A percentile compares a stretch with the other conserved stretches of the same genome.
Conservation (phyloP, 345 rosid species). For the Arabidopsis thaliana region TAIR10.1 NC_003075.7:2668501-2669000, state of each 20-base stretch:
- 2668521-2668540: background rate
- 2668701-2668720: constrained; percentile 62
- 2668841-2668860: constrained; percentile 40
- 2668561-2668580: background rate
- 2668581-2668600: background rate
- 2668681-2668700: constrained; percentile 77
- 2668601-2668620: constrained; percentile 99
- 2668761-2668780: constrained; percentile 46
- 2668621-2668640: constrained; percentile 98
- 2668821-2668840: constrained; percentile 3
- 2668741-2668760: constrained; percentile 48
- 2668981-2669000: constrained; percentile 44
- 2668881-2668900: constrained; percentile 31
- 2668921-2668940: constrained; percentile 38
- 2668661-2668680: constrained; percentile 93
- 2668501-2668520: constrained; percentile 62
- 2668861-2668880: constrained; percentile 26
- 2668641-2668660: constrained; percentile 98
- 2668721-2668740: constrained; percentile 44
- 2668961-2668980: constrained; percentile 38
- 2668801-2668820: background rate
- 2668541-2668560: background rate
- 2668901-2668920: constrained; percentile 23
- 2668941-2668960: constrained; percentile 43
- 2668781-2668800: background rate